phyloP scores from a whole-genome alignment of 768 basidiomycete genomes.

The Hysterangium stoloniferum region DNA sequence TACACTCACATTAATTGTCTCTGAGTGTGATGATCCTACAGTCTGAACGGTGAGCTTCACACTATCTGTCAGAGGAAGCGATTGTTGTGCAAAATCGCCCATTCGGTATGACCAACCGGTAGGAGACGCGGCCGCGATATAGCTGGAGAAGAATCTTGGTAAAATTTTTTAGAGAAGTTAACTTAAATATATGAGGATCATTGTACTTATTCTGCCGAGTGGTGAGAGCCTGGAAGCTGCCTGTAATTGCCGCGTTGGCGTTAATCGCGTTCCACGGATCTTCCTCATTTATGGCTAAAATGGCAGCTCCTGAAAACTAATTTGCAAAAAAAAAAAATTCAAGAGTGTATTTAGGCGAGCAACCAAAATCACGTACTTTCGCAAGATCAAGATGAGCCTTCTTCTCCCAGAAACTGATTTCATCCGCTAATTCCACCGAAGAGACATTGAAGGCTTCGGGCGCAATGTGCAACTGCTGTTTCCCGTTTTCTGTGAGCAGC shows the following conservation, averaged over 20 bases:
- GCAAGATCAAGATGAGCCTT: slow-evolving; percentile 9
- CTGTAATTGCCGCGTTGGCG: slow-evolving; percentile 41
- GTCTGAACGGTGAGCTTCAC: slow-evolving; percentile 42
- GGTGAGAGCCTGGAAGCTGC: slow-evolving; percentile 44
- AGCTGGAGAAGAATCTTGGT: slow-evolving; percentile 30
- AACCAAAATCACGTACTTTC: neutral
- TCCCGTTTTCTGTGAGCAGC: slow-evolving; percentile 39
- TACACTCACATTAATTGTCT: slow-evolving; percentile 38
- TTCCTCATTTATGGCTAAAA: slow-evolving; percentile 43
- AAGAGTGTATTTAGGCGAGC: neutral
- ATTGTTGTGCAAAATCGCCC: slow-evolving; percentile 46
- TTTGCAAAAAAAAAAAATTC: neutral
- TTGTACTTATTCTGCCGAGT: slow-evolving; percentile 30
- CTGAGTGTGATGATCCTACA: slow-evolving; percentile 28
- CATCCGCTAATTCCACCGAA: slow-evolving; percentile 29
- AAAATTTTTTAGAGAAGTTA: neutral
- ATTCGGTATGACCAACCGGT: slow-evolving; percentile 24
- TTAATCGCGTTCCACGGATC: slow-evolving; percentile 46
- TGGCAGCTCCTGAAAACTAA: slow-evolving; percentile 41
- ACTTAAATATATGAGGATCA: neutral
- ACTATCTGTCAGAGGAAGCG: slow-evolving; percentile 42
- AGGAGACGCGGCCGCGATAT: slow-evolving; percentile 17
- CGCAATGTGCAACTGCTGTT: slow-evolving; percentile 43
- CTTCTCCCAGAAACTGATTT: slow-evolving; percentile 33
- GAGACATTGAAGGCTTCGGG: slow-evolving; percentile 43